phyloP scores from a whole-genome alignment of 2,329 filamentous ascomycete species.

The Ceratocystiopsis sp. region DNA sequence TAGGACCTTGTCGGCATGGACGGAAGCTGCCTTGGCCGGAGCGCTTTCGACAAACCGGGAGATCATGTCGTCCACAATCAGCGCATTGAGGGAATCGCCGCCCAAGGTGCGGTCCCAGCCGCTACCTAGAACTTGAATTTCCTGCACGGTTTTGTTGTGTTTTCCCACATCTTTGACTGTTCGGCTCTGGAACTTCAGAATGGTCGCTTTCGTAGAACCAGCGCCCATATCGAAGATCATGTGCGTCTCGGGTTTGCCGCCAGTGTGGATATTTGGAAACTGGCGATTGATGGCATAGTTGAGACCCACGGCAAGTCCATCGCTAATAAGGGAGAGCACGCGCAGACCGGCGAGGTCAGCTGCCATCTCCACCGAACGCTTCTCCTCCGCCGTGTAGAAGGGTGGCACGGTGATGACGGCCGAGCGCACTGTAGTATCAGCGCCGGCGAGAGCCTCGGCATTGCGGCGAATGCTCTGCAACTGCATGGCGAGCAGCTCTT shows the following conservation, averaged over 20 bases:
- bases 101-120: slow-evolving; percentile 85
- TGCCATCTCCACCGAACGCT: slow-evolving; percentile 66
- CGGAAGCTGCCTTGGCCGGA: slow-evolving; percentile 45
- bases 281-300: slow-evolving; percentile 88
- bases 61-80: slow-evolving; percentile 83
- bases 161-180: slow-evolving; percentile 81
- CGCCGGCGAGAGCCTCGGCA: slow-evolving; percentile 66
- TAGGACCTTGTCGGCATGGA: slow-evolving; percentile 46
- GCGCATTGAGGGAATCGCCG: slow-evolving; percentile 72
- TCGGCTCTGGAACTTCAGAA: slow-evolving; percentile 78
- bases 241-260: slow-evolving; percentile 77
- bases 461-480: slow-evolving; percentile 82
- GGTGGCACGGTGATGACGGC: slow-evolving; percentile 77
- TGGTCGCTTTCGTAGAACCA: slow-evolving; percentile 77
- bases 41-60: slow-evolving; percentile 56
- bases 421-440: slow-evolving; percentile 56
- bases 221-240: slow-evolving; percentile 97
- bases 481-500: slow-evolving; percentile 93
- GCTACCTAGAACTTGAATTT: slow-evolving; percentile 73
- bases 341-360: slow-evolving; percentile 78
- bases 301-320: slow-evolving; percentile 79
- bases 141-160: slow-evolving; percentile 92
- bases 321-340: slow-evolving; percentile 69
- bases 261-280: slow-evolving; percentile 70
- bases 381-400: slow-evolving; percentile 84